These are phyloP conservation scores for Pseudophaeomoniella oleicola DNA, from an alignment of 2,329 filamentous ascomycete species.

Conservation along the genomic window DNA sequence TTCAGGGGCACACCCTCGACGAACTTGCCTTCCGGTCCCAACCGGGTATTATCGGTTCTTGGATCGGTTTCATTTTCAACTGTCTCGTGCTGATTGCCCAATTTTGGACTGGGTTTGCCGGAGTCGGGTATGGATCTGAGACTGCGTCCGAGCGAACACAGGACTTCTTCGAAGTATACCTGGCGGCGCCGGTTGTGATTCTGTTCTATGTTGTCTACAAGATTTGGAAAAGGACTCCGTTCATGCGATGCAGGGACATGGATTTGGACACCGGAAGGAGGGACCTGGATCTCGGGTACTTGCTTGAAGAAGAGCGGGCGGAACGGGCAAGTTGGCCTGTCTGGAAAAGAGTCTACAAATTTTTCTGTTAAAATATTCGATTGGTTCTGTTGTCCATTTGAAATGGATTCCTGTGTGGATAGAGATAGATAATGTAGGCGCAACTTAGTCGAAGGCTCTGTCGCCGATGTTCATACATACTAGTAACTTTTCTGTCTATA, in stretches of 20 bases:
- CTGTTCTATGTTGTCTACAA: constrained; percentile 60
- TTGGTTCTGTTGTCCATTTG: too few relatives aligned
- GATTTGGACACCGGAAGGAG: constrained; percentile 74
- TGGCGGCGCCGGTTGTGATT: constrained; percentile 15
- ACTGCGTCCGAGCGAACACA: constrained; percentile 7
- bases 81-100: constrained; percentile 39
- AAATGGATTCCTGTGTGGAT: too few relatives aligned
- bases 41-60: constrained; percentile 48
- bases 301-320: constrained; percentile 66
- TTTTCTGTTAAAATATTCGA: constrained; percentile 42
- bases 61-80: constrained; percentile 44
- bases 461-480: too few relatives aligned
- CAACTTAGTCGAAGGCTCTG: too few relatives aligned
- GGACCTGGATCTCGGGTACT: constrained; percentile 65
- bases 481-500: too few relatives aligned
- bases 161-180: constrained; percentile 17
- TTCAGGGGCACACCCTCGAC: constrained; percentile 44
- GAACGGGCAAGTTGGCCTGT: constrained; percentile 57
- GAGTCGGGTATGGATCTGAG: constrained; percentile 10
- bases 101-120: constrained; percentile 19
- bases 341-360: constrained; percentile 66
- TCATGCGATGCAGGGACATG: constrained; percentile 60
- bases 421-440: too few relatives aligned
- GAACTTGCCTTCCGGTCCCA: constrained; percentile 49
- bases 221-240: constrained; percentile 52